These are phyloP conservation scores for Calocybe gangraenosa DNA, from an alignment of 768 basidiomycete genomes.

Conservation along the genomic window DNA sequence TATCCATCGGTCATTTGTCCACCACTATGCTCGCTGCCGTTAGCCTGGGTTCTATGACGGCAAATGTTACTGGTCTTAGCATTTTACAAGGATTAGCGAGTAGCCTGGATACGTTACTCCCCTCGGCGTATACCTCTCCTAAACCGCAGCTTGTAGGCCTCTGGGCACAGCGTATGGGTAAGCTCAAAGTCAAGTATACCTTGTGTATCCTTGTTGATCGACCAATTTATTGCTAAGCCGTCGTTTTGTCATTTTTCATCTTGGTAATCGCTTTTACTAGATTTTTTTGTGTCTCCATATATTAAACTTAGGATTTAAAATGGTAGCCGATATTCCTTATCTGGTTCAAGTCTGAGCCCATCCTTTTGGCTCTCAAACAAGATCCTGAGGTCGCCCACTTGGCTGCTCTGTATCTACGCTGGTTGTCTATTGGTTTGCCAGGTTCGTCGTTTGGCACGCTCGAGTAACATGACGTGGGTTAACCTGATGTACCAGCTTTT, in stretches of 20 bases:
- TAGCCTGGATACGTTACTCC: constrained; percentile 89
- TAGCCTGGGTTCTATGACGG: constrained; percentile 69
- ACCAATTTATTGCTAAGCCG: no score
- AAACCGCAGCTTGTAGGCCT: constrained; percentile 87
- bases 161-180: constrained; percentile 86
- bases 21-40: constrained; percentile 85
- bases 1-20: constrained; percentile 87
- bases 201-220: no score
- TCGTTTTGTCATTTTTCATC: no score
- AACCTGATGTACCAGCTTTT: constrained; percentile 28
- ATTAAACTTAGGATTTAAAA: no score
- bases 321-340: constrained; percentile 28
- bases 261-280: no score
- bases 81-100: constrained; percentile 79
- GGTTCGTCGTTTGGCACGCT: constrained; percentile 24
- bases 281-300: no score
- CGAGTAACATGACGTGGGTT: not conserved
- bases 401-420: constrained; percentile 73
- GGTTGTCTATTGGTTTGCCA: constrained; percentile 73
- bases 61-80: constrained; percentile 69
- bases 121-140: constrained; percentile 89
- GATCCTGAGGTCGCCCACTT: constrained; percentile 79
- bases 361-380: constrained; percentile 72
- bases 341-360: constrained; percentile 79
- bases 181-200: not conserved